Percentiles rank a stretch among this genome's conserved stretches.
phyloP scores from a whole-genome alignment of 2,329 filamentous ascomycete species.

The Nothomitra cinnamomea region DNA sequence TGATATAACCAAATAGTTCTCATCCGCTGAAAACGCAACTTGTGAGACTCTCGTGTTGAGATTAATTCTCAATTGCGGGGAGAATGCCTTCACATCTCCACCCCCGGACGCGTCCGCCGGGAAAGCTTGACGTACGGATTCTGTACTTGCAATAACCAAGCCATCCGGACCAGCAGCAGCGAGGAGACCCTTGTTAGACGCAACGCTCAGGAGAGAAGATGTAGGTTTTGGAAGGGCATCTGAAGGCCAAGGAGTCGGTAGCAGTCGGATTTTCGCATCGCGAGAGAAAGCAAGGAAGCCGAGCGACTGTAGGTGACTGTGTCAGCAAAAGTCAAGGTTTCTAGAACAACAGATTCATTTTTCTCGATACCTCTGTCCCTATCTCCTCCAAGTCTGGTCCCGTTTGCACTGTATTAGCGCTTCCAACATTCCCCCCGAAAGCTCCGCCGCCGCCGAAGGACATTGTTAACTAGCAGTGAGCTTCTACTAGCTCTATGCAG shows the following conservation, averaged over 20 bases:
- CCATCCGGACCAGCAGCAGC: slow-evolving; percentile 75
- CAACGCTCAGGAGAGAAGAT: slow-evolving; percentile 70
- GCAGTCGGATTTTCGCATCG: slow-evolving; percentile 62
- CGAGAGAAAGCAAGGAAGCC: slow-evolving; percentile 68
- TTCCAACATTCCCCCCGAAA: neutral
- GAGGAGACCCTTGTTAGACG: slow-evolving; percentile 61
- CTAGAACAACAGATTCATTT: slow-evolving; percentile 13
- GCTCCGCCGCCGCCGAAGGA: neutral
- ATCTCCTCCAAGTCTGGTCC: slow-evolving; percentile 61
- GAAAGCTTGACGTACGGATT: slow-evolving; percentile 62
- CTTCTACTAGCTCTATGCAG: neutral
- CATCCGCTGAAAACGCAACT: slow-evolving; percentile 79
- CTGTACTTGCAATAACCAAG: slow-evolving; percentile 59
- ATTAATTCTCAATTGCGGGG: slow-evolving; percentile 54
- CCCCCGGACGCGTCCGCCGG: slow-evolving; percentile 37
- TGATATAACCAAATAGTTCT: slow-evolving; percentile 66
- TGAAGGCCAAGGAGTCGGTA: slow-evolving; percentile 61
- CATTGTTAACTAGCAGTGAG: neutral
- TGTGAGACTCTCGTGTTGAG: slow-evolving; percentile 69
- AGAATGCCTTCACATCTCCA: slow-evolving; percentile 50
- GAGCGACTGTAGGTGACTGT: slow-evolving; percentile 35
- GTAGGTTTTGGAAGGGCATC: slow-evolving; percentile 54
- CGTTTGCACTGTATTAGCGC: slow-evolving; percentile 21
- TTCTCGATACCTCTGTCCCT: slow-evolving; percentile 54
- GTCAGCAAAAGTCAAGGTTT: neutral